Evolutionary conservation across 257 asterid species (phyloP).

Genomic region (Nyctanthes arbortristis): DNA sequence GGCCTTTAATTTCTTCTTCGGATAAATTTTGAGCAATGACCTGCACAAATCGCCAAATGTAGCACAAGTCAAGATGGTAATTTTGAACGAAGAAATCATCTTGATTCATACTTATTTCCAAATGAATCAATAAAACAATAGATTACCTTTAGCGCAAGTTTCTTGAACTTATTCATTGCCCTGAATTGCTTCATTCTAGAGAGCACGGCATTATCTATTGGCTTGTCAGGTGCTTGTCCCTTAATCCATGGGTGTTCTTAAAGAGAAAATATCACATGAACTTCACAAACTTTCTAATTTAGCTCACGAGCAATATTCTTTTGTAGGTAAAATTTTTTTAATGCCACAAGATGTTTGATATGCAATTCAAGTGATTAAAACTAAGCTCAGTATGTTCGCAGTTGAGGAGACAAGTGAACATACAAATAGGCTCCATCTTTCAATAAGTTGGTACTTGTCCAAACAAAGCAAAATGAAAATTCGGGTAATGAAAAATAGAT

Average conservation of each 20-base stretch:
- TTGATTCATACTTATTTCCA: too few species aligned
- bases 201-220: conserved; percentile 28
- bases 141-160: conserved; percentile 27
- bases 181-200: conserved; percentile 33
- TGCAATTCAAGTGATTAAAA: not conserved
- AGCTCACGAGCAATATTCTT: not conserved
- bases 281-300: too few species aligned
- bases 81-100: not conserved
- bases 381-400: not conserved
- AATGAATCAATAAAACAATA: too few species aligned
- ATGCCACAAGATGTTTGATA: too few species aligned
- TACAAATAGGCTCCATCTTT: not conserved
- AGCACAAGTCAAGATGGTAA: not conserved
- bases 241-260: conserved; percentile 30
- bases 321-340: not conserved
- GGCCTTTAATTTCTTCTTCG: conserved; percentile 90
- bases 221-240: conserved; percentile 31
- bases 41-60: conserved; percentile 33
- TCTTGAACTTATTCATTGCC: conserved; percentile 31
- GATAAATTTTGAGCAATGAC: conserved; percentile 89
- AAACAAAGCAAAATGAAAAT: not conserved
- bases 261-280: too few species aligned
- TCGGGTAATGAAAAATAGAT: too few species aligned
- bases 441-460: not conserved
- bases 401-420: not conserved